Base-by-base conservation (phyloP, 257 asterid species). In the Lycium ferocissimum region DNA sequence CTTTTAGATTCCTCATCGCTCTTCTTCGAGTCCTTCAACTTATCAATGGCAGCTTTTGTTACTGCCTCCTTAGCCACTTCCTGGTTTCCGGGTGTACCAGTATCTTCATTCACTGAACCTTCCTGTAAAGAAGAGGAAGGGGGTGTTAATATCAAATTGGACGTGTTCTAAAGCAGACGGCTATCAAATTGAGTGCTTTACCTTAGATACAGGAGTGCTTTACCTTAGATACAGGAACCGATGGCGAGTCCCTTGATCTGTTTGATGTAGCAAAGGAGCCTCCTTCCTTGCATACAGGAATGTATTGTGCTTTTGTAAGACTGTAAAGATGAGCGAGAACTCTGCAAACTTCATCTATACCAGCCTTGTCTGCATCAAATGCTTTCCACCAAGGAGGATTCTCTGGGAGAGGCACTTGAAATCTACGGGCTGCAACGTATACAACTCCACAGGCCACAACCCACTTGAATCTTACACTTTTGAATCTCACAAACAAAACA, bases 321-420 rank as follows among this genome's bases (percentile, higher is more conserved):
- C 33, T 26, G 33, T 26, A 26, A 26, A 26, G 33, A 26, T 26
- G 33, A 26, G 33, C 33, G 33, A 26, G 33, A 26, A 26, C 33
- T 26, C 33, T 1, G 33, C 99, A 96, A 84, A 96, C 97, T 89
- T 95, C 98, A 84, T 95, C 98, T 38, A 96, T 95, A 76, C 98
- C 98, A 84, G 94, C 88, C 90, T 95, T 95, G 84, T 95, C 97
- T 13, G 97, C 97, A 92, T 96, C 99, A 89, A 96, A 95, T 54
- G 93, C 99, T 90, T 91, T 90, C 98, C 99, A 96, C 99, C 99
- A 97, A 76, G 99, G 95, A 89, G 99, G 99, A 86, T 95, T 92
- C 91, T 96, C 99, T 10, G 98, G 99, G 47, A 96, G 89, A 76
- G 98, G 97, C 40, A 94, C 97, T 20, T 93, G 95, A 89, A 89